Evolutionary conservation across 164 flowering plant genomes (phyloP), one percentile per base, ranked within the genome.

Genomic region (Cinnamomum chago): DNA sequence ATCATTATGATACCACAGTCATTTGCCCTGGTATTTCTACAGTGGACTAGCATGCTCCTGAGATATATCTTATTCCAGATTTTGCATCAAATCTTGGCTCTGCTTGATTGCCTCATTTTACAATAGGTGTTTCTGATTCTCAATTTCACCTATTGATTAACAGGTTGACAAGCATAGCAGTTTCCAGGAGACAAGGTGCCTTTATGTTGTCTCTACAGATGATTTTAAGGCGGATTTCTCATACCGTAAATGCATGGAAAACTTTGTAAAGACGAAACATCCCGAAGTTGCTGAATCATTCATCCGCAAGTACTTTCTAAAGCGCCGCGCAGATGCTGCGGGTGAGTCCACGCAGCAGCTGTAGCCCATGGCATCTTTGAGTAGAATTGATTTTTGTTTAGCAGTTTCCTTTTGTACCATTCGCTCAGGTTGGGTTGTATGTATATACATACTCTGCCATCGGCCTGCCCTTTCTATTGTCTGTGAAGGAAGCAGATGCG

Each of bases 161-260:
- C 92, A 96, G 99, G 82, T 96, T 9, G 83, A 68, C 70, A 85
- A 78, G 80, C 97, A 90, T 74, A 66, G 72, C 66, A 83, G 62
- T 33, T 88, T 85, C 83, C 87, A 79, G 66, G 94, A 84, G 1
- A 89, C 76, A 70, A 80, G 94, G 78, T 96, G 99, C 83, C 88
- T 94, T 64, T 90, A 84, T 62, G 77, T 92, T 13, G 97, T 91
- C 55, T 80, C 87, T 0, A 82, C 83, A 5, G 86, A 89, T 81
- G 95, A 91, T 1, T 68, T 40, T 15, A 80, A 72, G 62, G 85
- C 83, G 69, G 98, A 92, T 72, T 94, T 94, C 70, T 94, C 97
- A 0, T 88, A 88, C 68, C 81, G 84, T 2, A 94, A 94, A 66
- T 91, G 98, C 70, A 74, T 92, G 55, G 90, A 90, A 55, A 88